Evolutionary conservation across 2,329 filamentous ascomycete genomes (phyloP), one percentile per base, ranked within the genome.

Genomic region (Magnaporthiopsis rhizophila): DNA sequence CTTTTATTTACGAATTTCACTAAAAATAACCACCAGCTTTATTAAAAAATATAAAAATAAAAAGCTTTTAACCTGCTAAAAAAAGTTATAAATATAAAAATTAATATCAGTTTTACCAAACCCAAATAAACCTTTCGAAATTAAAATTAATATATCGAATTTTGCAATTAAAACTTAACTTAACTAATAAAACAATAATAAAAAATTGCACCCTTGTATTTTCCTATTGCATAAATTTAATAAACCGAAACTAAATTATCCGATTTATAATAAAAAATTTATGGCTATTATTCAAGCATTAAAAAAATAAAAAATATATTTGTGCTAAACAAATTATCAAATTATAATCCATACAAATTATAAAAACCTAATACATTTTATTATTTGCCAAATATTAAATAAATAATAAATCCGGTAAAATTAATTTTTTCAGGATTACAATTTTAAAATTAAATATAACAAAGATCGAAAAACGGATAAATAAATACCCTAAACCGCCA

Each of bases 311-410:
- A 59, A 59, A 28, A 7, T 13, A 8, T 21, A 59, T 18, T 18
- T 59, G 32, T 28, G 26, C 58, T n/a, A 26, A 59, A 59, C 8
- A 28, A 59, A 59, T 21, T 6, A 59, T 32, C 15, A 59, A 13
- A 13, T 59, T 15, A 30, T 59, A 59, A 18, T 59, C 30, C 30
- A 59, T 18, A 59, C 58, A 15, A 32, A 59, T 32, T 21, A 59
- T 34, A 59, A 59, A 32, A 59, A 59, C 26, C 26, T 59, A 59
- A 59, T 32, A 28, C 28, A 59, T 34, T 59, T 59, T 59, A 59
- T 26, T 32, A 59, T 21, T 18, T 28, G 32, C 58, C 15, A 34
- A 9, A 59, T 28, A 59, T 59, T n/a, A n/a, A n/a, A n/a, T n/a
- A n/a, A n/a, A n/a, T n/a, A n/a, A n/a, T n/a, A n/a, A n/a, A n/a